Base-by-base conservation (phyloP, 1,284 basidiomycete genomes). In the Laetiporus sulphureus region DNA sequence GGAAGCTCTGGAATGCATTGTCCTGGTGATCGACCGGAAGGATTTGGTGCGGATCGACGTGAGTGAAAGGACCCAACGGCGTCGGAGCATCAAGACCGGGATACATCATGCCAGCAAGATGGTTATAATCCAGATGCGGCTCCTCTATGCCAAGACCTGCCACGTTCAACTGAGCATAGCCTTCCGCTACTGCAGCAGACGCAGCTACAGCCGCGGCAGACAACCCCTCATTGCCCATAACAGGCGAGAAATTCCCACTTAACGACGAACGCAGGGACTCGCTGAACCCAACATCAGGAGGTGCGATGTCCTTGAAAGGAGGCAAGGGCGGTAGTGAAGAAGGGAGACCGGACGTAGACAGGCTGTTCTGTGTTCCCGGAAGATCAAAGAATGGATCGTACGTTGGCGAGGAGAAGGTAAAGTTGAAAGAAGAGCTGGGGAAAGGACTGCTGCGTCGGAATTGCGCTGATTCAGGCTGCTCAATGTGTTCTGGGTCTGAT, bases 1-100 rank as follows among this genome's bases (percentile, higher is more conserved):
- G 83, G 64, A 79, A 77, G 41, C 67, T 69, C 36, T 68, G 62
- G 50, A 68, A 71, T 10, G 66, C 60, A 40, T 64, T 63, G 21
- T 69, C 70, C 32, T 61, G 51, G 36, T 72, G 71, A 15, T 72
- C 72, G 35, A 65, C 65, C 7, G 79, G 72, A 40, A 91, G 66
- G 36, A 92, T 85, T 61, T 93, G 88, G 16, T 80, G 83, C 2
- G 91, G 91, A 66, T 94, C 88, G 47, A 94, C 85, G 61, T 90
- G 85, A 23, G 89, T 91, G 65, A 79, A 90, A 3, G 78, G 50
- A 40, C 54, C 50, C 36, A 65, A 51, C 3, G 61, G 48, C 32
- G 50, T 34, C 27, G 38, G 56, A 23, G 61, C 56, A 47, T 78
- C 72, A 45, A 79, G 58, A 42, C 65, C 63, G 20, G 75, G 64